Percentiles rank a stretch among this genome's conserved stretches.
Conservation (phyloP, 1,284 basidiomycete genomes). For the Ganoderma leucocontextum region DNA sequence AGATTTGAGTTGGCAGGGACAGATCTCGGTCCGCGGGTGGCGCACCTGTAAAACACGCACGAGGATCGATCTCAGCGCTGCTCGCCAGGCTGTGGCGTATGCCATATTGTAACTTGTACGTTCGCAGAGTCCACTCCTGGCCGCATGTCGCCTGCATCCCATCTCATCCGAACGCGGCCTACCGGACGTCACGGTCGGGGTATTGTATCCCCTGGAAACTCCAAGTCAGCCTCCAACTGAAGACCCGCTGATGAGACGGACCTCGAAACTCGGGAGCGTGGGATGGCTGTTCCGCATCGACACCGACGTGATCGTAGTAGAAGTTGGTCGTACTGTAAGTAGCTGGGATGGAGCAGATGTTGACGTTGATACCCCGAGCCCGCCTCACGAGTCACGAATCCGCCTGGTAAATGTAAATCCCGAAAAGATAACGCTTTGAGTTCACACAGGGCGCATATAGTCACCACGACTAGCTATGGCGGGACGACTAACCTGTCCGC, state of each 20-base stretch:
- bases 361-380: neutral
- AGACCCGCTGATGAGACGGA: neutral
- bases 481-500: no score
- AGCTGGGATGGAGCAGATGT: neutral
- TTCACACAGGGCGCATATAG: no score
- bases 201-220: neutral
- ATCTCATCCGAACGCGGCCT: neutral
- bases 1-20: neutral
- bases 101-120: neutral
- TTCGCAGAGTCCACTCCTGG: neutral
- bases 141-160: neutral
- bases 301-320: neutral
- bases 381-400: no score
- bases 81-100: neutral
- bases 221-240: neutral
- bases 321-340: neutral
- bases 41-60: conserved; percentile 1
- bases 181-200: no score
- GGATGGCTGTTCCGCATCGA: neutral
- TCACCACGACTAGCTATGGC: no score
- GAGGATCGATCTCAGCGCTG: neutral
- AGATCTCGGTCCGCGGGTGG: neutral
- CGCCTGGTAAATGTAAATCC: no score
- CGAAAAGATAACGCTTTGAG: neutral
- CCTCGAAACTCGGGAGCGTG: neutral